These are phyloP conservation scores for Ilyonectria robusta DNA, from an alignment of 2,329 filamentous ascomycete species.

Conservation along the genomic window DNA sequence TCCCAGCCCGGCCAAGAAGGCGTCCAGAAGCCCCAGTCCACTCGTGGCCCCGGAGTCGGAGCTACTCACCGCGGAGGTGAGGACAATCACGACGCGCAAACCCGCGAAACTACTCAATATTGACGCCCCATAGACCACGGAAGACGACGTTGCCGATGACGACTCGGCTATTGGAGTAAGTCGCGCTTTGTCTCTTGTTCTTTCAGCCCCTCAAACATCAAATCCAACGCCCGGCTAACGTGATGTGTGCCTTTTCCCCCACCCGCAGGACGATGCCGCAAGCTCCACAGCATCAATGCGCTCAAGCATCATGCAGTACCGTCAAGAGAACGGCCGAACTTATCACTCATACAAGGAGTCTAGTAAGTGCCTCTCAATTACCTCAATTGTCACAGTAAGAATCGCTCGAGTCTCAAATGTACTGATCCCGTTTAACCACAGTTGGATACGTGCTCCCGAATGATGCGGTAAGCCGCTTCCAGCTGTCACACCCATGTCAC, in stretches of 20 bases:
- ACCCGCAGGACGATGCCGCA: constrained; percentile 42
- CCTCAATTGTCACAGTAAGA: rapidly evolving
- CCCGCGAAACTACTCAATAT: neutral
- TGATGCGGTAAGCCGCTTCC: constrained; percentile 41
- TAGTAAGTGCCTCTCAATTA: constrained; percentile 34
- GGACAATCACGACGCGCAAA: too few relatives aligned
- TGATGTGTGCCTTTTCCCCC: constrained; percentile 11
- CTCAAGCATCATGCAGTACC: constrained; percentile 55
- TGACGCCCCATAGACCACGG: neutral
- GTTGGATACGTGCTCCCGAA: constrained; percentile 51
- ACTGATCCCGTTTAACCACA: constrained; percentile 2
- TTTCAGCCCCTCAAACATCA: neutral
- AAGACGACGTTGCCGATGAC: constrained; percentile 34
- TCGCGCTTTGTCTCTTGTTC: neutral
- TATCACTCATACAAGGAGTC: constrained; percentile 53
- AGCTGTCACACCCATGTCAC: neutral
- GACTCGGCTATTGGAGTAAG: constrained; percentile 45
- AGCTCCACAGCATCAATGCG: constrained; percentile 51
- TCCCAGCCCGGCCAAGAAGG: neutral
- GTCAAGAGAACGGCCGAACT: constrained; percentile 56
- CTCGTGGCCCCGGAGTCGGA: constrained; percentile 23
- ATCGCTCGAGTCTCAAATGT: neutral
- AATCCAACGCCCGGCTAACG: neutral
- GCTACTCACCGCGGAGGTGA: constrained; percentile 37
- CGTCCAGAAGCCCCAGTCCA: constrained; percentile 4